phyloP scores from a whole-genome alignment of 768 basidiomycete species.

The Phylloporus sp. region DNA sequence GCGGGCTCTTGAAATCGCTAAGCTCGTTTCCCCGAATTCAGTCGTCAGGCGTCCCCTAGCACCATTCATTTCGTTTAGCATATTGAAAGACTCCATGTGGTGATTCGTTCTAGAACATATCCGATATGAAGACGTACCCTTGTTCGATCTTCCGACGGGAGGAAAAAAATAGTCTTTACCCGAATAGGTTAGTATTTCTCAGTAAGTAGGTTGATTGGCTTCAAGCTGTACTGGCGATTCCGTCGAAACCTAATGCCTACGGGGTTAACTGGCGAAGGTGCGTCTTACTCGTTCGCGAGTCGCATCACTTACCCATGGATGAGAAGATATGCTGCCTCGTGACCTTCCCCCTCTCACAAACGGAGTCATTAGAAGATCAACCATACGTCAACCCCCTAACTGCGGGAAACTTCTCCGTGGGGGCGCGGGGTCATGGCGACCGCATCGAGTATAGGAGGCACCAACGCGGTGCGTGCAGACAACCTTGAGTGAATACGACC shows the following conservation, averaged over 20 bases:
- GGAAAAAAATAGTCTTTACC: too few species aligned
- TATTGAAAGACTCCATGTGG: not conserved
- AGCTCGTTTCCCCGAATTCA: not conserved
- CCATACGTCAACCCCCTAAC: too few species aligned
- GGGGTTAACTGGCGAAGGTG: not conserved
- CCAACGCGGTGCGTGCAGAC: not conserved
- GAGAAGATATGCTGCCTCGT: not conserved
- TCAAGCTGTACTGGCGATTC: not conserved
- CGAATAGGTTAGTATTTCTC: not conserved
- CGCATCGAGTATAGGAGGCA: not conserved
- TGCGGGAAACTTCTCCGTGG: not conserved
- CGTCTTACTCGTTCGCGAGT: not conserved
- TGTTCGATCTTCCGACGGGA: not conserved
- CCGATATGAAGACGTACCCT: not conserved
- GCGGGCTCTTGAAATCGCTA: not conserved
- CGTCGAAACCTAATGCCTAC: not conserved
- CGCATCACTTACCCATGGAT: not conserved
- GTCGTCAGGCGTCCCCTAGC: not conserved
- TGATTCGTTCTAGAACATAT: not conserved
- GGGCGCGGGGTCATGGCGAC: not conserved
- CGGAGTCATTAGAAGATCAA: not conserved
- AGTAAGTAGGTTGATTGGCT: too few species aligned
- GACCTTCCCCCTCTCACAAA: not conserved
- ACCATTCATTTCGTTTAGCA: not conserved
- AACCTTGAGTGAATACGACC: not conserved